Base-by-base conservation (phyloP, 2,329 filamentous ascomycete genomes). In the Leptographium flavum region DNA sequence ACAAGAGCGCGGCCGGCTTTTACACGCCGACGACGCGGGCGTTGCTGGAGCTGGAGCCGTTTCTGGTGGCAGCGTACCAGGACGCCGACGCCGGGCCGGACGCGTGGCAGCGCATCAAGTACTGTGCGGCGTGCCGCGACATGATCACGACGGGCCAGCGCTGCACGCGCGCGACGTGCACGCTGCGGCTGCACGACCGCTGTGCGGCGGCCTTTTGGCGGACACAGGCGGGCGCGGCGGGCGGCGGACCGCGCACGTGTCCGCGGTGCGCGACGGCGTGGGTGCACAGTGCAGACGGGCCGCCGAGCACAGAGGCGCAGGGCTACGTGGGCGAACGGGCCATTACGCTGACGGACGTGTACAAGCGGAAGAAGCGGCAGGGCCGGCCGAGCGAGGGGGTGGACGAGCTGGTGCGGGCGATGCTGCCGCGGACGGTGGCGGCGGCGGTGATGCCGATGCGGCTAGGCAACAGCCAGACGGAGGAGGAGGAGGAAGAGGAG, bases 51-150 rank as follows among this genome's bases (percentile, higher is more conserved):
- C 65, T 98, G 47, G 73, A 82, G 47, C 71, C 74, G 2, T 96
- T 88, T 80, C 71, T 98, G 41, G 65, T 86, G n/a, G 83, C 85
- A 44, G 86, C 82, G 25, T 98, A 94, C 62, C 96, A 98, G 57
- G 84, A 93, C 45, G 42, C 17, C 39, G 38, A 11, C n/a, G 23
- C 9, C 17, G 35, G 30, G 21, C 63, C 65, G 4, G 22, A 21
- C 21, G 21, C 76, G 30, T 78, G 74, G 69, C 74, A 86, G 57
- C 77, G 79, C 50, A 83, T 98, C 59, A 94, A 92, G 64, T 77
- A 80, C 50, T 98, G 92, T 59, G 76, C 83, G 56, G 87, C 85
- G 0, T 98, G 92, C 62, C 83, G 79, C 60, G 87, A 94, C 52
- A 82, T 96, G 50, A 76, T 96, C 35, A 98, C 90, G 1, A 67